These are phyloP conservation scores for Musa balbisiana DNA, from an alignment of 202 grass and related monocot species.

Conservation along the genomic window DNA sequence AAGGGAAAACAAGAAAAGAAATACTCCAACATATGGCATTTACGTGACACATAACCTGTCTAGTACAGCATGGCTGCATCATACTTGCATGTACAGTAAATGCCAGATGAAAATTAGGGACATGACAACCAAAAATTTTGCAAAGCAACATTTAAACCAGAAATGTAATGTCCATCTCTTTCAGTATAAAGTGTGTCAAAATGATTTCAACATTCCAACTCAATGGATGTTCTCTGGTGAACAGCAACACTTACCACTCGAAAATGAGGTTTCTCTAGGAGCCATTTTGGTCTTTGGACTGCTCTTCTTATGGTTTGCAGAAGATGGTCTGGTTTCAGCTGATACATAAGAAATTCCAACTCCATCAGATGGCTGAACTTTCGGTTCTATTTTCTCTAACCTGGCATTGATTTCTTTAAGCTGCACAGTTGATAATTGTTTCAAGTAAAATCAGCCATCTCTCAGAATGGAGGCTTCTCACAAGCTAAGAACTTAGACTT, in stretches of 20 bases:
- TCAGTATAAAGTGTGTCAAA: neutral
- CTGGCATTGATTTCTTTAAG: constrained; percentile 94
- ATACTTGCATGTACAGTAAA: too few species aligned
- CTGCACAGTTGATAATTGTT: constrained; percentile 30
- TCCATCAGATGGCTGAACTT: constrained; percentile 56
- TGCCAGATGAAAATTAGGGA: too few species aligned
- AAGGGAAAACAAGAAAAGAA: too few species aligned
- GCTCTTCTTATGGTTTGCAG: constrained; percentile 72
- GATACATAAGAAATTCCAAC: constrained; percentile 33
- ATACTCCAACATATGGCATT: too few species aligned
- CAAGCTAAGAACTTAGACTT: neutral
- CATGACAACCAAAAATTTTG: too few species aligned
- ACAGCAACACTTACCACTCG: constrained; percentile 49
- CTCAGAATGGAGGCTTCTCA: neutral
- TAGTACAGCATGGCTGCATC: too few species aligned
- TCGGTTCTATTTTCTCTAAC: constrained; percentile 86
- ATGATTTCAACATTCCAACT: neutral
- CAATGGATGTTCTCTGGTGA: neutral
- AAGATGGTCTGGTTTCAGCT: constrained; percentile 59
- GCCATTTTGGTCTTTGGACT: constrained; percentile 61
- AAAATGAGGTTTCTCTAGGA: constrained; percentile 64
- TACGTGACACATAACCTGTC: too few species aligned
- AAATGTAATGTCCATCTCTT: too few species aligned
- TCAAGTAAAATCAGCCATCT: neutral
- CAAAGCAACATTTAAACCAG: too few species aligned